Evolutionary conservation across 306 rosid genomes (phyloP).

Genomic region (Acacia acuminata): DNA sequence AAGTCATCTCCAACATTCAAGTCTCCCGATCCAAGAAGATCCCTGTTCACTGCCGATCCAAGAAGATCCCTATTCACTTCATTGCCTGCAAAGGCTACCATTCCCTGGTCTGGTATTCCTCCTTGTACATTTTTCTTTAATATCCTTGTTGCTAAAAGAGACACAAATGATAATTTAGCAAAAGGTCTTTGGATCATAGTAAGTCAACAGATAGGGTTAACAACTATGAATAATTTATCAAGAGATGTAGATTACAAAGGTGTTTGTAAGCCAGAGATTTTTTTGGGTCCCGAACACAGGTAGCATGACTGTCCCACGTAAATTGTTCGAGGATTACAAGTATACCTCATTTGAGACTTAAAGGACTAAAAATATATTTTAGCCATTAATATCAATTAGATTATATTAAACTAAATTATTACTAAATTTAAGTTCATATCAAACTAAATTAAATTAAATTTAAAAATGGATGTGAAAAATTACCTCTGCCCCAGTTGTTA

Average conservation of each 20-base stretch:
- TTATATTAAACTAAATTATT: too few species aligned
- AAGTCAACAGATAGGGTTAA: background rate
- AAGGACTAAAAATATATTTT: too few species aligned
- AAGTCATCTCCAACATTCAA: slow-evolving; percentile 59
- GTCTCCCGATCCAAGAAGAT: slow-evolving; percentile 50
- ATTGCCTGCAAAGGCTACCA: slow-evolving; percentile 62
- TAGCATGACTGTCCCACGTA: slow-evolving; percentile 53
- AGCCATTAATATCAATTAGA: too few species aligned
- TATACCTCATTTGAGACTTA: too few species aligned
- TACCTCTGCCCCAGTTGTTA: too few species aligned
- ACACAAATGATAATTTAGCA: background rate
- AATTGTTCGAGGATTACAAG: slow-evolving; percentile 51
- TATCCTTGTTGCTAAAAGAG: background rate
- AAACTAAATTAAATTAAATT: too few species aligned
- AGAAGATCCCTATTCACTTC: slow-evolving; percentile 50
- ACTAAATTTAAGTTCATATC: too few species aligned
- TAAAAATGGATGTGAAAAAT: too few species aligned
- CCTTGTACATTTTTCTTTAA: slow-evolving; percentile 42
- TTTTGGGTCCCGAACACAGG: slow-evolving; percentile 62
- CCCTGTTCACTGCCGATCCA: too few species aligned
- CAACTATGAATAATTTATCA: background rate
- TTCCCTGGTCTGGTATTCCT: slow-evolving; percentile 65
- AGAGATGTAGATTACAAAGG: slow-evolving; percentile 53
- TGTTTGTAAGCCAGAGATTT: slow-evolving; percentile 74
- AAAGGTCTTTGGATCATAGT: background rate